phyloP scores from a whole-genome alignment of 495 filamentous ascomycete genomes.

The Thermothielavioides terrestris region DNA sequence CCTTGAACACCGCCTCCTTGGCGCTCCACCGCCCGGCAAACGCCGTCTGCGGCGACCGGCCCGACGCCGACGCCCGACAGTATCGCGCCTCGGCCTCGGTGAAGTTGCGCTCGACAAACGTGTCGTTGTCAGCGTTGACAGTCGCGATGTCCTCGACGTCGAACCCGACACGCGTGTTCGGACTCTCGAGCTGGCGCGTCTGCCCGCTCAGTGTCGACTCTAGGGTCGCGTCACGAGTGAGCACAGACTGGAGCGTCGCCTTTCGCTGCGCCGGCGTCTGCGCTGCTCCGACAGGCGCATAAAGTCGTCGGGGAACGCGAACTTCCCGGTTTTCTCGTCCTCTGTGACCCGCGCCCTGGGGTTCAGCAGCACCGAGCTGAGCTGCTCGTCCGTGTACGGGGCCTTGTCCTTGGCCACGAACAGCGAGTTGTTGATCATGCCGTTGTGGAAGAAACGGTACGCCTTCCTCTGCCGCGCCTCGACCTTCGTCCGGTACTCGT shows the following conservation, averaged over 20 bases:
- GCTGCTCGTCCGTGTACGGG: slow-evolving; percentile 82
- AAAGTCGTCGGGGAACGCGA: slow-evolving; percentile 61
- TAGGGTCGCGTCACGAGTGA: too few species aligned
- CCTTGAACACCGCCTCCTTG: slow-evolving; percentile 98
- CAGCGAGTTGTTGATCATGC: slow-evolving; percentile 90
- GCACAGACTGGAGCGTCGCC: too few species aligned
- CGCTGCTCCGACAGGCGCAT: slow-evolving; percentile 46
- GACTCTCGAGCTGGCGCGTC: slow-evolving; percentile 58
- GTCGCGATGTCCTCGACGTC: slow-evolving; percentile 81
- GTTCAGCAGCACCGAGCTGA: slow-evolving; percentile 83
- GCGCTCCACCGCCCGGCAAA: slow-evolving; percentile 94
- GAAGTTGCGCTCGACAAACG: slow-evolving; percentile 93
- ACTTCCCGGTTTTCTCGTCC: slow-evolving; percentile 73
- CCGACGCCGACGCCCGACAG: slow-evolving; percentile 61
- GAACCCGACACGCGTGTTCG: slow-evolving; percentile 78
- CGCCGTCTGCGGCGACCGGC: slow-evolving; percentile 58
- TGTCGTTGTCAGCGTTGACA: slow-evolving; percentile 86
- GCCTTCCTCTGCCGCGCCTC: slow-evolving; percentile 92
- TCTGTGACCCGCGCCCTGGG: slow-evolving; percentile 78
- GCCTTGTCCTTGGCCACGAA: slow-evolving; percentile 90
- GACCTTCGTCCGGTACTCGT: slow-evolving; percentile 77
- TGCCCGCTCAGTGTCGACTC: slow-evolving; percentile 48
- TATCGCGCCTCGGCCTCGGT: slow-evolving; percentile 73
- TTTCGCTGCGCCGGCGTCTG: slow-evolving; percentile 31
- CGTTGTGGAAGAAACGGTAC: slow-evolving; percentile 96